Percentiles rank a stretch among this genome's conserved stretches.
phyloP scores from a whole-genome alignment of 2,329 filamentous ascomycete species.

The Phoma sp. region DNA sequence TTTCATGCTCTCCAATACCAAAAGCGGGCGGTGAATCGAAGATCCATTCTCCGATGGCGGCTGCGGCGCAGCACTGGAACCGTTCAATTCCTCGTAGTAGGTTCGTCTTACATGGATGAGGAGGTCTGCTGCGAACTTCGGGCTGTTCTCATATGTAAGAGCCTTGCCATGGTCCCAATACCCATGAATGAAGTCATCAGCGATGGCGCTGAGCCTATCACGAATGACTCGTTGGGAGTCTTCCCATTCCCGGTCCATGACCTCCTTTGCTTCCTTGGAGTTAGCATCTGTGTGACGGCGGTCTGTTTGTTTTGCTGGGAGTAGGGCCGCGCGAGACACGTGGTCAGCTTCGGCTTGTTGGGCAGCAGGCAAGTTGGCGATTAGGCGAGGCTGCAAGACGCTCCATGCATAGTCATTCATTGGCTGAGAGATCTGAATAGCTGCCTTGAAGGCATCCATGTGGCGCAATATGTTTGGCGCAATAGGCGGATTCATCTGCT shows the following conservation, averaged over 20 bases:
- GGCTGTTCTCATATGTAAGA: slow-evolving; percentile 67
- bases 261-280: slow-evolving; percentile 61
- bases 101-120: slow-evolving; percentile 69
- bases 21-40: slow-evolving; percentile 56
- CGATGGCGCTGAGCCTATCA: slow-evolving; percentile 67
- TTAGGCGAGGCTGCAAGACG: slow-evolving; percentile 68
- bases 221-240: slow-evolving; percentile 71
- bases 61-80: slow-evolving; percentile 51
- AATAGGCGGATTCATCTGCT: slow-evolving; percentile 70
- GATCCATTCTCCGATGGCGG: slow-evolving; percentile 4
- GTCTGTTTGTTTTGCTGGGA: slow-evolving; percentile 56
- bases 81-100: slow-evolving; percentile 70
- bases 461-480: slow-evolving; percentile 66
- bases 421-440: slow-evolving; percentile 71
- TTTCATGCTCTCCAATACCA: slow-evolving; percentile 85
- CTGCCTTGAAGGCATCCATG: slow-evolving; percentile 76
- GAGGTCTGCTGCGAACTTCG: slow-evolving; percentile 74
- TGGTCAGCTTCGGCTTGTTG: slow-evolving; percentile 61
- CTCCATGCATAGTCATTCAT: slow-evolving; percentile 74
- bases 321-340: slow-evolving; percentile 54
- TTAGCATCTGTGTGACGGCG: slow-evolving; percentile 56
- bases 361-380: slow-evolving; percentile 69
- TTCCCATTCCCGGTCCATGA: slow-evolving; percentile 73
- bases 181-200: slow-evolving; percentile 71
- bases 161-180: slow-evolving; percentile 69